A percentile compares a stretch with the other conserved stretches of the same genome.
These are phyloP conservation scores for Cutaneotrichosporon sp. DNA, from an alignment of 1,284 basidiomycete species.

Conservation along the genomic window DNA sequence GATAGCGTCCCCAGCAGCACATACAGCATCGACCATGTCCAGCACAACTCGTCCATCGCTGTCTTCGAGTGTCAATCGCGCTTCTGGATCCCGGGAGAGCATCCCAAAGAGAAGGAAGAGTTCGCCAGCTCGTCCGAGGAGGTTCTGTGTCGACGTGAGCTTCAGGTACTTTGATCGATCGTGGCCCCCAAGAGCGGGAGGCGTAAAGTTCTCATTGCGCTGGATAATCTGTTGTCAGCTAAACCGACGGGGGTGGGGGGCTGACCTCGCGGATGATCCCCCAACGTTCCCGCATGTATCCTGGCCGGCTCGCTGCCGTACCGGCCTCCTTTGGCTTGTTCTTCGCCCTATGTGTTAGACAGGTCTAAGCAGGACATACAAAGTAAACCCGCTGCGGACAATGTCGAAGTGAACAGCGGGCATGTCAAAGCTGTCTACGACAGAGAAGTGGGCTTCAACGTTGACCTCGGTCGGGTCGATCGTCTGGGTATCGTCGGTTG, in stretches of 20 bases:
- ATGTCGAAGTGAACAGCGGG: constrained; percentile 83
- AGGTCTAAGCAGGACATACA: constrained; percentile 10
- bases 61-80: constrained; percentile 86
- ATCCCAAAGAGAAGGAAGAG: constrained; percentile 92
- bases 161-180: constrained; percentile 81
- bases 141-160: constrained; percentile 93
- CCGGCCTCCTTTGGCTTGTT: constrained; percentile 63
- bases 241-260: neutral
- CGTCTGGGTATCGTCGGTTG: constrained; percentile 52
- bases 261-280: constrained; percentile 75
- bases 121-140: constrained; percentile 83
- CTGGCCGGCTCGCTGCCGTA: constrained; percentile 69
- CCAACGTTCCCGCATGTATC: constrained; percentile 71
- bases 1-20: constrained; percentile 30
- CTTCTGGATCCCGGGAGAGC: constrained; percentile 83
- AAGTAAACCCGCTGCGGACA: constrained; percentile 54
- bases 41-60: constrained; percentile 84
- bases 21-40: constrained; percentile 80
- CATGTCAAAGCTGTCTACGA: constrained; percentile 91
- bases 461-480: constrained; percentile 62
- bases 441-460: constrained; percentile 73
- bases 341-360: constrained; percentile 45
- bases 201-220: constrained; percentile 92
- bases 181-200: constrained; percentile 79
- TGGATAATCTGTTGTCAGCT: constrained; percentile 57